These are phyloP conservation scores for Pichia manshurica DNA, from an alignment of 805 yeast genomes.

Conservation along the genomic window DNA sequence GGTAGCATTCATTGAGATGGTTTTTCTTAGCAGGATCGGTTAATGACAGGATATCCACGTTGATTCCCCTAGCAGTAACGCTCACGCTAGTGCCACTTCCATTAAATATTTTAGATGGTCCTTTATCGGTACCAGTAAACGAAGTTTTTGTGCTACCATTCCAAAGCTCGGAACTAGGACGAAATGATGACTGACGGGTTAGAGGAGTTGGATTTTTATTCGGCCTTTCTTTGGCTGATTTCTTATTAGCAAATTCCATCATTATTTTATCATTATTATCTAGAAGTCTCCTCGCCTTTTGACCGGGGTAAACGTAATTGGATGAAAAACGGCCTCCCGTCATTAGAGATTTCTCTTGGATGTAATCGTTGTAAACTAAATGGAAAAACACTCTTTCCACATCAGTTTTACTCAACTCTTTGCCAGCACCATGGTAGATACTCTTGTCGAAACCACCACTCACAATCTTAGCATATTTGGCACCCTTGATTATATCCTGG, in stretches of 20 bases:
- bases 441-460: conserved; percentile 55
- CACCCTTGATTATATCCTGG: conserved; percentile 78
- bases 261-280: conserved; percentile 35
- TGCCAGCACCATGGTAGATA: conserved; percentile 69
- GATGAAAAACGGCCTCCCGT: conserved; percentile 69
- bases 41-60: conserved; percentile 12
- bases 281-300: conserved; percentile 45
- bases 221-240: not conserved
- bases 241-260: conserved; percentile 38
- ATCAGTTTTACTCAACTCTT: conserved; percentile 54
- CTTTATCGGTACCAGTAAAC: not conserved
- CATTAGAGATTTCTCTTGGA: conserved; percentile 70
- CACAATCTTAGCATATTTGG: conserved; percentile 54
- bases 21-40: conserved; percentile 22
- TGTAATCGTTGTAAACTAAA: conserved; percentile 55
- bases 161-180: conserved; percentile 13
- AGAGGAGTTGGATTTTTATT: not conserved
- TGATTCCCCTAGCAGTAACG: conserved; percentile 14
- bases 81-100: conserved; percentile 2
- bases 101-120: conserved; percentile 7
- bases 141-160: not conserved
- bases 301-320: conserved; percentile 65
- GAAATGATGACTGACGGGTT: conserved; percentile 9
- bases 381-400: conserved; percentile 81
- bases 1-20: conserved; percentile 29